Evolutionary conservation across 495 filamentous ascomycete genomes (phyloP), one percentile per base, ranked within the genome.

Genomic region (Aspergillus sclerotiicarbonarius): DNA sequence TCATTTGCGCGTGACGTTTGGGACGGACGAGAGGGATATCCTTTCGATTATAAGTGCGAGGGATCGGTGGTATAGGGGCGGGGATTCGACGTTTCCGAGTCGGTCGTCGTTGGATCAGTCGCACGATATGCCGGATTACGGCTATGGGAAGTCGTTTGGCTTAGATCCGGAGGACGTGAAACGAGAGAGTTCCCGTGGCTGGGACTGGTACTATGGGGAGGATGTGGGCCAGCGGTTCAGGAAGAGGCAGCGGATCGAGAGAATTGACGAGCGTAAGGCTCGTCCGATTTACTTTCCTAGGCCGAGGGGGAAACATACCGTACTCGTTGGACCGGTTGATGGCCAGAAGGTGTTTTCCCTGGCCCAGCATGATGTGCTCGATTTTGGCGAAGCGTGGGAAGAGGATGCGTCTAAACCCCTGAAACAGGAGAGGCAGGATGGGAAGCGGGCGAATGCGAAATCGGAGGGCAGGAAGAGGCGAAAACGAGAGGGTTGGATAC

Each of bases 171-270:
- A 76, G 43, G 72, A 73, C 45, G 30, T 73, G 33, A 56, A 72
- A 37, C 67, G 53, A 46, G 82, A 85, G 66, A 71, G 71, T 47
- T 76, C 73, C 0, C 58, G 60, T 13, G 76, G 73, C n/a, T 84
- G 81, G 80, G 70, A 77, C 54, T 87, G 83, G 84, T 88, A 83
- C 56, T 73, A 78, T 53, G 64, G 71, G 13, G 52, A 71, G 21
- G 70, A 71, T 19, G 68, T 71, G 18, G 70, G 72, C 37, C 62
- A 63, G 13, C 50, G 21, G 8, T 81, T 84, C 35, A 68, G 63
- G 6, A 62, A 69, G 35, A 67, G 60, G 41, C 85, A 78, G 62
- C 63, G 53, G 19, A 8, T 66, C n/a, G 47, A 67, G 25, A 66
- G 53, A 9, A 63, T 73, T 6, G 62, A 69, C 10, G 72, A 76